Evolutionary conservation across 805 yeast genomes (phyloP).

Genomic region (Kregervanrija delftensis): DNA sequence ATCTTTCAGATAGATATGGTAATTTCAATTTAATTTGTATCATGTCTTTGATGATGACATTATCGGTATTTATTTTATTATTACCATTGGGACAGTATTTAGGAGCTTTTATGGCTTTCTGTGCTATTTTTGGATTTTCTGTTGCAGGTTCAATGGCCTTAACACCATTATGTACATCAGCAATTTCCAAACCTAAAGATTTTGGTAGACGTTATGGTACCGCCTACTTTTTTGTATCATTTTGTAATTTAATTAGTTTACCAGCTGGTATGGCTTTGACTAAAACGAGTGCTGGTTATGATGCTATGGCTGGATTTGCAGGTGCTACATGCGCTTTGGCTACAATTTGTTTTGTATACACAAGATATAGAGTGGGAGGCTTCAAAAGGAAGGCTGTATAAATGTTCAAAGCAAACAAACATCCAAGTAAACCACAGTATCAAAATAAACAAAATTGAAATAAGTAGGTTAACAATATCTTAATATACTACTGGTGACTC

Average conservation of each 20-base stretch:
- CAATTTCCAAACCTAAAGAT: constrained; percentile 53
- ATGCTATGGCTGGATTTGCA: constrained; percentile 27
- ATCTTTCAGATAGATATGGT: constrained; percentile 38
- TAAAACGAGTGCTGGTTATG: constrained; percentile 24
- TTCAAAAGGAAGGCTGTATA: constrained; percentile 1
- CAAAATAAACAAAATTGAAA: background rate
- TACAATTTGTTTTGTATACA: constrained; percentile 13
- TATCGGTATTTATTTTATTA: constrained; percentile 49
- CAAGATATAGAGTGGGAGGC: constrained; percentile 22
- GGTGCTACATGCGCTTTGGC: constrained; percentile 23
- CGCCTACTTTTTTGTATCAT: constrained; percentile 43
- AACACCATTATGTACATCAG: constrained; percentile 65
- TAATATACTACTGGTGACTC: too few species aligned
- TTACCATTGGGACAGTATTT: constrained; percentile 49
- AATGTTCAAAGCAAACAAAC: background rate
- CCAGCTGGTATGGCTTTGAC: constrained; percentile 35
- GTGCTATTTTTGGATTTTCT: constrained; percentile 50
- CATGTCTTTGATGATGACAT: constrained; percentile 31
- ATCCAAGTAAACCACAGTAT: background rate
- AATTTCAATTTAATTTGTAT: constrained; percentile 35
- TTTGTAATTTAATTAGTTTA: constrained; percentile 39
- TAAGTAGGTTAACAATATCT: too few species aligned
- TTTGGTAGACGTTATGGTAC: constrained; percentile 71
- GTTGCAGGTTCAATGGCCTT: constrained; percentile 57
- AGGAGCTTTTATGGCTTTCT: constrained; percentile 42